Evolutionary conservation across 2,329 filamentous ascomycete genomes (phyloP), one percentile per base, ranked within the genome.

Genomic region (Immersiporthe knoxdaviesiana): DNA sequence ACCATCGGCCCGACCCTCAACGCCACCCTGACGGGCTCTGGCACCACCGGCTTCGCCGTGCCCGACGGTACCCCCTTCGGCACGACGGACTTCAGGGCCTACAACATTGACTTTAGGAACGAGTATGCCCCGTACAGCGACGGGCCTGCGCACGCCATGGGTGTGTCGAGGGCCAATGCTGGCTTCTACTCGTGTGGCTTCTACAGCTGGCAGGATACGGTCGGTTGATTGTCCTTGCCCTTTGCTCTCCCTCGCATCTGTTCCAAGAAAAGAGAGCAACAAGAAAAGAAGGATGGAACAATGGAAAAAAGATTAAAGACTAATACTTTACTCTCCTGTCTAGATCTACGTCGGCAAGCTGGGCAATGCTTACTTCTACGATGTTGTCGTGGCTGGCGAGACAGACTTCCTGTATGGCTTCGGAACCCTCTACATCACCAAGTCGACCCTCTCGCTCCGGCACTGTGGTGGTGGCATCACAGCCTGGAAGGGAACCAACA

Each of bases 341-440:
- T 60, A 85, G 83, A 76, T 91, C 4, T 91, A 91, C 73, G 76
- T 91, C 21, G 89, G 89, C 66, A 91, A 91, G 75, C 80, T 90
- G 0, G 89, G 86, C 39, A 91, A 90, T 72, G 85, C 85, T 0
- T 91, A 90, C 78, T 88, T 92, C 77, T 84, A 88, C 75, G 81
- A 85, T 47, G 84, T 80, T 66, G 83, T 87, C 47, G 83, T 91
- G 6, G 89, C 87, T 0, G 90, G 90, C 0, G 82, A 91, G 74
- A 91, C 88, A 0, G 90, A 92, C 73, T 91, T 91, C 78, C 79
- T 91, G 27, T 91, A 91, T 74, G 89, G 88, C 11, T 91, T 91
- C 74, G 89, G 89, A 35, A 91, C 89, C 0, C 82, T 86, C 3
- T 91, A 85, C 82, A 81, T 91, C 54, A 82, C 87, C 67, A 79